Conservation (phyloP, 768 basidiomycete genomes). For the Glaciozyma martinii region DNA sequence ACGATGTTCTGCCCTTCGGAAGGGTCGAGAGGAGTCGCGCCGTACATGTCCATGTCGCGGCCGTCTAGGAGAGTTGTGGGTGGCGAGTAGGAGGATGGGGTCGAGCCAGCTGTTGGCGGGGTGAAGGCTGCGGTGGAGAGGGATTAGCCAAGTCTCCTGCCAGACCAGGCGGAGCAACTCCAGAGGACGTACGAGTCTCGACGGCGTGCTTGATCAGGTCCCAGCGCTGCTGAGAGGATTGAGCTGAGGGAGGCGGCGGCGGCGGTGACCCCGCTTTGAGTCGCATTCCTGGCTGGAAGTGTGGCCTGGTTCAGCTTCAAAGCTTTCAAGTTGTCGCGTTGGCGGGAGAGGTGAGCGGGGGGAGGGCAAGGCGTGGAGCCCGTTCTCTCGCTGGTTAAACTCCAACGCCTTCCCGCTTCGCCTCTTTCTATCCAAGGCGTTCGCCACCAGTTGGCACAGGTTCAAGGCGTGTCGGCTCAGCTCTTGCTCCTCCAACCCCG, state of each 20-base stretch:
- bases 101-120: not conserved
- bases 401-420: not conserved
- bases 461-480: not conserved
- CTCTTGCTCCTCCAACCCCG: too few species aligned
- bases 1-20: slow-evolving; percentile 55
- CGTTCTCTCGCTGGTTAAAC: not conserved
- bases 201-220: not conserved
- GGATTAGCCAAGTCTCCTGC: not conserved
- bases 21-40: slow-evolving; percentile 57
- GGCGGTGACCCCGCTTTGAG: too few species aligned
- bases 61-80: slow-evolving; percentile 34
- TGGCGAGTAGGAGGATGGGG: not conserved
- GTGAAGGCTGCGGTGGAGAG: not conserved
- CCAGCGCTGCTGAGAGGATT: not conserved
- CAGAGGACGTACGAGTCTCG: not conserved
- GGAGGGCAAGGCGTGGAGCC: not conserved
- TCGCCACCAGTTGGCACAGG: not conserved
- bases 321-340: too few species aligned
- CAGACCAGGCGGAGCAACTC: too few species aligned
- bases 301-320: too few species aligned
- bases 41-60: slow-evolving; percentile 79
- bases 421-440: not conserved
- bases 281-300: too few species aligned
- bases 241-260: not conserved
- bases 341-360: too few species aligned